Conservation (phyloP, 768 basidiomycete genomes). For the Tephrocybe rancida region DNA sequence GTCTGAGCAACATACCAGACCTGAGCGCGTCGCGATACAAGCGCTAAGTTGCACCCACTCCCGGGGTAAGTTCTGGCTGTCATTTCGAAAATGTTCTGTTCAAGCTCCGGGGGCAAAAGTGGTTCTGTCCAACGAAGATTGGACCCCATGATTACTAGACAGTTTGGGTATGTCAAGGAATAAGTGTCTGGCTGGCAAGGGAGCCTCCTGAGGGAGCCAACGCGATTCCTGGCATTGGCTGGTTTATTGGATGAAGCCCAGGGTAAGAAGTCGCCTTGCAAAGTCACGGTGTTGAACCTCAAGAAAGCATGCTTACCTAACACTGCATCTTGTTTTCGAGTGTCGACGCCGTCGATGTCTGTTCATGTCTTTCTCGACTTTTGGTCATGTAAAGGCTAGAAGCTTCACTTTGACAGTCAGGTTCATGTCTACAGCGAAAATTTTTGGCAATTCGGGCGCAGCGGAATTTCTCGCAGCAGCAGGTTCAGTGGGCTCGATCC, state of each 20-base stretch:
- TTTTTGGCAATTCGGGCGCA: constrained; percentile 30
- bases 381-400: constrained; percentile 6
- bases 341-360: background rate
- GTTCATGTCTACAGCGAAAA: constrained; percentile 15
- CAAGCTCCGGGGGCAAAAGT: constrained; percentile 24
- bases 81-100: constrained; percentile 27
- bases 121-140: constrained; percentile 2
- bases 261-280: too few species aligned
- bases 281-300: too few species aligned
- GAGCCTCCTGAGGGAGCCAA: background rate
- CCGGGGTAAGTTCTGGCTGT: constrained; percentile 20
- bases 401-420: background rate
- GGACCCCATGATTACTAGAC: background rate
- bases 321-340: background rate
- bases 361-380: constrained; percentile 11
- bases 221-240: background rate
- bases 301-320: constrained; percentile 12
- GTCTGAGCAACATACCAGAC: constrained; percentile 17
- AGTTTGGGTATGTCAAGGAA: background rate
- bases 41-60: constrained; percentile 17
- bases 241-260: background rate
- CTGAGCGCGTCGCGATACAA: constrained; percentile 24
- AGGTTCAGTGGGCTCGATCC: constrained; percentile 36
- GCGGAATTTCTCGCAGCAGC: constrained; percentile 45
- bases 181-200: background rate